Conservation (phyloP, 176 grass and related monocot genomes). For the Aegilops bicornis region DNA sequence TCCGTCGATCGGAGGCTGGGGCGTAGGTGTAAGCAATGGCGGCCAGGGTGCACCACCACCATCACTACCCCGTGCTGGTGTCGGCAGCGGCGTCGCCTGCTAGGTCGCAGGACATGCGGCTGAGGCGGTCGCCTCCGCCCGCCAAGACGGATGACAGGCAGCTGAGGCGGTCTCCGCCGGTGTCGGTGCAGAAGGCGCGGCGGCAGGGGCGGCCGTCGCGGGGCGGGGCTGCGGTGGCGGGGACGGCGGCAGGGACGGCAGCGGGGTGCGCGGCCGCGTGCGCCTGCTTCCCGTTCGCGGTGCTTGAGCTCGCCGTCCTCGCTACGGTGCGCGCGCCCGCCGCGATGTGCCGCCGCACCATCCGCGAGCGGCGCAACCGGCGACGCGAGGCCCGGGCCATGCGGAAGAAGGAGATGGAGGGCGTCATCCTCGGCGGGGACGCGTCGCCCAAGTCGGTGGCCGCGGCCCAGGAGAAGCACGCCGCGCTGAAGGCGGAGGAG, state of each 20-base stretch:
- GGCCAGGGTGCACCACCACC: background rate
- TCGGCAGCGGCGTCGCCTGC: background rate
- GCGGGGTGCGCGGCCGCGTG: slow-evolving; percentile 63
- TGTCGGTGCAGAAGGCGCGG: slow-evolving; percentile 16
- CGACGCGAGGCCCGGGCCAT: background rate
- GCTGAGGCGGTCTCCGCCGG: slow-evolving; percentile 31
- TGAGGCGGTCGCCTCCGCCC: slow-evolving; percentile 14
- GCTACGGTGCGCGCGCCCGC: slow-evolving; percentile 60
- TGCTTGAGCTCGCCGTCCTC: slow-evolving; percentile 61
- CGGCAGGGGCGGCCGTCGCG: slow-evolving; percentile 30
- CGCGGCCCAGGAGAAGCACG: background rate
- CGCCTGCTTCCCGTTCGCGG: slow-evolving; percentile 69
- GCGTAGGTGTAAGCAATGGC: background rate
- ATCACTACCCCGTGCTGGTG: background rate
- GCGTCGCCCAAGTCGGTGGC: slow-evolving; percentile 4
- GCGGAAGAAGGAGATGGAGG: slow-evolving; percentile 28
- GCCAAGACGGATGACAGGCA: background rate
- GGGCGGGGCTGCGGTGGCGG: slow-evolving; percentile 77
- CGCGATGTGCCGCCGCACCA: slow-evolving; percentile 49
- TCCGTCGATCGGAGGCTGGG: background rate
- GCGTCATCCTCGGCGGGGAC: background rate
- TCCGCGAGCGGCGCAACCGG: background rate
- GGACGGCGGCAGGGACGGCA: slow-evolving; percentile 72
- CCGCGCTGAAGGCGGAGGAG: background rate
- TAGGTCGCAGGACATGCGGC: background rate